Conservation (phyloP, 768 basidiomycete genomes). For the Vararia minispora region DNA sequence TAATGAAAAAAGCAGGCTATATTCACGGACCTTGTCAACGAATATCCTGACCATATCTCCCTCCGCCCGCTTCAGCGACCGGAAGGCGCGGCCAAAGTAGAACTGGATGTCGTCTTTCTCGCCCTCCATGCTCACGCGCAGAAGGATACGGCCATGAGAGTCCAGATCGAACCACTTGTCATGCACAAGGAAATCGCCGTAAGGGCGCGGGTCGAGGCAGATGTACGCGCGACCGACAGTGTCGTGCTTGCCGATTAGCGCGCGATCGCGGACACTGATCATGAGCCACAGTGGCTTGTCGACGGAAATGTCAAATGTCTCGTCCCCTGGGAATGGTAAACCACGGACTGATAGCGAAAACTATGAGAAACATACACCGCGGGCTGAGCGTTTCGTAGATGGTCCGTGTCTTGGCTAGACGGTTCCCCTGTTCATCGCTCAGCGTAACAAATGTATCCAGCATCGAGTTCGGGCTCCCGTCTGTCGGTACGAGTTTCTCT, state of each 20-base stretch:
- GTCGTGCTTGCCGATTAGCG: conserved; percentile 86
- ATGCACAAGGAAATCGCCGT: conserved; percentile 80
- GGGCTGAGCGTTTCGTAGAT: conserved; percentile 86
- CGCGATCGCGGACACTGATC: conserved; percentile 87
- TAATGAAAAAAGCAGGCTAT: not conserved
- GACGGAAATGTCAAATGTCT: conserved; percentile 91
- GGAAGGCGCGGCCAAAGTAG: conserved; percentile 93
- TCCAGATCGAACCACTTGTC: conserved; percentile 92
- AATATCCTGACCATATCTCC: conserved; percentile 93
- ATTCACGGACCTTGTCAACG: conserved; percentile 79
- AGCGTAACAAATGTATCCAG: conserved; percentile 91
- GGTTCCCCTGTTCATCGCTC: conserved; percentile 83
- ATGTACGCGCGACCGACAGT: conserved; percentile 86
- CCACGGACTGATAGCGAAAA: not conserved
- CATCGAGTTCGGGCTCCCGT: conserved; percentile 65
- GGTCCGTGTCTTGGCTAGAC: conserved; percentile 89
- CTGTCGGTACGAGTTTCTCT: conserved; percentile 73
- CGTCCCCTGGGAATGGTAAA: conserved; percentile 64
- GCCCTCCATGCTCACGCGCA: conserved; percentile 95
- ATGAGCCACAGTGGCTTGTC: conserved; percentile 95
- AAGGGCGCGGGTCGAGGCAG: conserved; percentile 81
- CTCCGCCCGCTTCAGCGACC: conserved; percentile 86
- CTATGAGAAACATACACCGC: conserved; percentile 52
- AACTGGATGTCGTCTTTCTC: conserved; percentile 98
- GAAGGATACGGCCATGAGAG: conserved; percentile 69